phyloP scores from a whole-genome alignment of 2,329 filamentous ascomycete genomes.

The Davidsoniella virescens region DNA sequence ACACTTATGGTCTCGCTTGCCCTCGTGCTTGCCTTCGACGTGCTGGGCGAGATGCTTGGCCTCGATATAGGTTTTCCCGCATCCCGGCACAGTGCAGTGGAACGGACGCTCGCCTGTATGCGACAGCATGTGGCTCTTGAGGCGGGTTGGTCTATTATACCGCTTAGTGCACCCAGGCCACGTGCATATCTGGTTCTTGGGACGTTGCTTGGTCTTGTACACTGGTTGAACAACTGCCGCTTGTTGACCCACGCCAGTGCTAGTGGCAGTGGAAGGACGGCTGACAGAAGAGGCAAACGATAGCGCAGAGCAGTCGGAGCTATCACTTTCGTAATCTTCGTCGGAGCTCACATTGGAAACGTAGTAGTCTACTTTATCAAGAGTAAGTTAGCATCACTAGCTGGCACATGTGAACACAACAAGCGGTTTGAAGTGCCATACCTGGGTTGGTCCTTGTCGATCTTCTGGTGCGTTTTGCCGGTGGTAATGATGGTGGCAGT shows the following conservation, averaged over 20 bases:
- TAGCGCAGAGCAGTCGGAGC: background rate
- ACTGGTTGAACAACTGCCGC: conserved; percentile 16
- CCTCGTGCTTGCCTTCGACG: conserved; percentile 63
- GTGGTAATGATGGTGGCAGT: background rate
- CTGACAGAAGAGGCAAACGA: conserved; percentile 17
- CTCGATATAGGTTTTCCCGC: conserved; percentile 72
- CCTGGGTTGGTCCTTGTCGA: background rate
- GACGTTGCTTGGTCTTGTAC: conserved; percentile 41
- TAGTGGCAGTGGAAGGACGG: conserved; percentile 19
- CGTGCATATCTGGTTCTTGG: conserved; percentile 47
- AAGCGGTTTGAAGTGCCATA: background rate
- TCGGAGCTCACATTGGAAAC: background rate
- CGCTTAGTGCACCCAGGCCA: conserved; percentile 60
- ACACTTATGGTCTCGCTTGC: conserved; percentile 55
- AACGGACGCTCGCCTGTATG: conserved; percentile 77
- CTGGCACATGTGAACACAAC: background rate
- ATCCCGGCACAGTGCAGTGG: conserved; percentile 51
- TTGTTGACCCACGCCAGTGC: conserved; percentile 8
- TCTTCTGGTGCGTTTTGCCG: background rate
- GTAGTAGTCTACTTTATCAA: too few species aligned
- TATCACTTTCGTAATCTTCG: conserved; percentile 8
- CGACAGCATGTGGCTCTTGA: conserved; percentile 65
- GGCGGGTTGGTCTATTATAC: conserved; percentile 72
- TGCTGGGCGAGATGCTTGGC: conserved; percentile 78
- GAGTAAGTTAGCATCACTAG: too few species aligned